phyloP scores from a whole-genome alignment of 331 rosid species.

The Malus hybrid region DNA sequence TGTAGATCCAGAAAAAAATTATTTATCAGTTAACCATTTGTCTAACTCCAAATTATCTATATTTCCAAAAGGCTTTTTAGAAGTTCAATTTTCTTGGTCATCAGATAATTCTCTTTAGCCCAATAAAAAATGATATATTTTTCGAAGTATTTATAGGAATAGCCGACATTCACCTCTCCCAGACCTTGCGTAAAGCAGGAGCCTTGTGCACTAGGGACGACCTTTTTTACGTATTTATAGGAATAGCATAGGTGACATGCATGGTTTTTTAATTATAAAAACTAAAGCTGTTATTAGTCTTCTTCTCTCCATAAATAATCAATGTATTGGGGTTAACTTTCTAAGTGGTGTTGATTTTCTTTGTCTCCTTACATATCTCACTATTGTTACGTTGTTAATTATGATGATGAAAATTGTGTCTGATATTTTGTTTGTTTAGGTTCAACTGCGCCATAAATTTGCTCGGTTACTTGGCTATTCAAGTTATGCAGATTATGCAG shows the following conservation, averaged over 20 bases:
- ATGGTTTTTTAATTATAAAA: background rate
- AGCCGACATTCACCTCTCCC: too few relatives aligned
- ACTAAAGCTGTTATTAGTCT: background rate
- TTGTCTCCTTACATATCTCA: background rate
- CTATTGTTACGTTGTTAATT: background rate
- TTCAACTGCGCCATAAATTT: constrained; percentile 77
- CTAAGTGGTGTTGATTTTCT: background rate
- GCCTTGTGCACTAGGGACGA: too few relatives aligned
- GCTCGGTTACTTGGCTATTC: constrained; percentile 85
- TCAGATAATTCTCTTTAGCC: background rate
- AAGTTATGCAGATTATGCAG: constrained; percentile 80
- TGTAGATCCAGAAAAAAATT: background rate
- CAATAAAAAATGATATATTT: background rate
- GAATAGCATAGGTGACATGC: background rate
- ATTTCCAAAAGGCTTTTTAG: background rate
- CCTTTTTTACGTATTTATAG: background rate
- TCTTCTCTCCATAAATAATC: background rate
- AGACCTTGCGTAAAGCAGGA: too few relatives aligned
- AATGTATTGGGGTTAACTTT: background rate
- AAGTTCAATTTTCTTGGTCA: background rate
- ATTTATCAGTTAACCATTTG: background rate
- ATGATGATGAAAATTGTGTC: background rate
- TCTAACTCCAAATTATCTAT: background rate
- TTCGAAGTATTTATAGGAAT: background rate
- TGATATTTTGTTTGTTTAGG: constrained; percentile 42